phyloP scores from a whole-genome alignment of 202 grass and related monocot species.

The Digitaria exilis region DNA sequence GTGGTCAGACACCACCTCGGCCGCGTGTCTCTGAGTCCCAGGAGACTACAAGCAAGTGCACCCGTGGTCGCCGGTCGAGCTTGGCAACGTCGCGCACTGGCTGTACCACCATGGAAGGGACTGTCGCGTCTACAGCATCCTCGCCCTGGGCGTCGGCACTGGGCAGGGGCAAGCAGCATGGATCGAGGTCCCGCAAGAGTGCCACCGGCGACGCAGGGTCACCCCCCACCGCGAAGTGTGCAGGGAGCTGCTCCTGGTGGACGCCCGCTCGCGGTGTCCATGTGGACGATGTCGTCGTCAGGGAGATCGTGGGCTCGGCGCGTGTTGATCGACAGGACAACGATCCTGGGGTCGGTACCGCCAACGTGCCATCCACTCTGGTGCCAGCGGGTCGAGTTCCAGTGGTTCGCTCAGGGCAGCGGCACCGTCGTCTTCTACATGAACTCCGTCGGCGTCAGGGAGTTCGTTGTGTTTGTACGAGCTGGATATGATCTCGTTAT shows the following conservation, averaged over 20 bases:
- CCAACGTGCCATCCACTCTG: not conserved
- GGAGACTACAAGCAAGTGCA: not conserved
- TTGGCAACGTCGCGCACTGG: not conserved
- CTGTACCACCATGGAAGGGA: not conserved
- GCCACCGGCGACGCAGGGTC: not conserved
- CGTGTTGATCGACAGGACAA: not conserved
- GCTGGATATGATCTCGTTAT: not conserved
- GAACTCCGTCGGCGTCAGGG: not conserved
- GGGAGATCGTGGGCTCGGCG: not conserved
- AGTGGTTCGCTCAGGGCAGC: not conserved
- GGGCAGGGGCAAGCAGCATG: not conserved
- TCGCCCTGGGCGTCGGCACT: not conserved
- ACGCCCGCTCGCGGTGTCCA: not conserved
- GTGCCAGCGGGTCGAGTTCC: not conserved
- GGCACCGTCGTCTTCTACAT: not conserved
- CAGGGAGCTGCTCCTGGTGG: not conserved
- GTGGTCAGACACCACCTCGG: not conserved
- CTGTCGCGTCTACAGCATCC: not conserved
- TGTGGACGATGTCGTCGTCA: not conserved
- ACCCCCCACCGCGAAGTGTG: fast-evolving
- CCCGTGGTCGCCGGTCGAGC: not conserved
- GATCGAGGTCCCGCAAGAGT: not conserved
- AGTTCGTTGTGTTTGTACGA: not conserved
- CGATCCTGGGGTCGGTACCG: not conserved
- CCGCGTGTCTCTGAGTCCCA: not conserved